Evolutionary conservation across 257 asterid species (phyloP).

Genomic region (Przewalskia tangutica): DNA sequence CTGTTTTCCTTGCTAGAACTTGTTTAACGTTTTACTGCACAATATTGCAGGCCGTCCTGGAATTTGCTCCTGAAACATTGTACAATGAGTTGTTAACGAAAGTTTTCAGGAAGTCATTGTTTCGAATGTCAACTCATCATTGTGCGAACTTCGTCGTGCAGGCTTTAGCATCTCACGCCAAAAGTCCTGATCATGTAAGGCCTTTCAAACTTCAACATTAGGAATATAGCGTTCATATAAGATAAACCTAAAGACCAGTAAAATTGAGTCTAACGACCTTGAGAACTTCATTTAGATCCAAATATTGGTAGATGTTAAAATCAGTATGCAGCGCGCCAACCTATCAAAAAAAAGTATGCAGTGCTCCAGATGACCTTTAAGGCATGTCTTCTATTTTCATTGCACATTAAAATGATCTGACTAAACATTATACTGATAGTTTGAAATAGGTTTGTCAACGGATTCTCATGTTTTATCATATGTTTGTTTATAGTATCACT

Average conservation of each 20-base stretch:
- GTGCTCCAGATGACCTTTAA: neutral
- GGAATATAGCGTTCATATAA: neutral
- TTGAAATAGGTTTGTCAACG: neutral
- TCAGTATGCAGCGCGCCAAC: neutral
- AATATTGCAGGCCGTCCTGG: conserved; percentile 71
- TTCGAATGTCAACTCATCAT: conserved; percentile 59
- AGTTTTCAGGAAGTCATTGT: conserved; percentile 53
- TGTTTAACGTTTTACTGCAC: neutral
- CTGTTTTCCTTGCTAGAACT: neutral
- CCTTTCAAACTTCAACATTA: conserved; percentile 5
- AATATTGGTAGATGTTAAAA: neutral
- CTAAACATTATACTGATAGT: neutral
- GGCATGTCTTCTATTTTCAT: neutral
- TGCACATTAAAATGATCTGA: neutral
- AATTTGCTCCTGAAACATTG: conserved; percentile 70
- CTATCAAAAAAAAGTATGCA: neutral
- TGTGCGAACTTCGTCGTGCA: conserved; percentile 86
- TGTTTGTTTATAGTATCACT: neutral
- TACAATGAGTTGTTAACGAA: conserved; percentile 47
- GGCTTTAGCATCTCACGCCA: conserved; percentile 76
- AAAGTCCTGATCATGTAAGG: conserved; percentile 71
- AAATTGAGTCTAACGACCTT: neutral
- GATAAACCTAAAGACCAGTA: neutral
- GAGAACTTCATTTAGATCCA: neutral
- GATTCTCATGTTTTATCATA: conserved; percentile 1